Evolutionary conservation across 2,329 filamentous ascomycete genomes (phyloP), one percentile per base, ranked within the genome.

Genomic region (Hypoxylon sp.): DNA sequence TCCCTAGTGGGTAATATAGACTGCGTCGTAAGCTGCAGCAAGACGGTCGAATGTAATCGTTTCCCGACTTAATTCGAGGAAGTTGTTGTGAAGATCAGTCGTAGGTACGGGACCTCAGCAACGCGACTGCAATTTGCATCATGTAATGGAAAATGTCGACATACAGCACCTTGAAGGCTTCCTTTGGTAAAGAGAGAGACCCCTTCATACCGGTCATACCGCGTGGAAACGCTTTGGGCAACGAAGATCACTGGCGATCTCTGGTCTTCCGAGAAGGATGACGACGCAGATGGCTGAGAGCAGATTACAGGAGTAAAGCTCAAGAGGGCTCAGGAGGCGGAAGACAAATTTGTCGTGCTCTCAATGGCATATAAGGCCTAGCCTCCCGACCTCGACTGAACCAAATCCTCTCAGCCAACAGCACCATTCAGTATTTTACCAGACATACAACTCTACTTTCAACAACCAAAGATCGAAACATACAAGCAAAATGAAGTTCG

Each of bases 401-500:
- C 34, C 27, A 14, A 46, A n/a, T n/a, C 9, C 16, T 47, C 53
- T 47, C 53, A 56, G 41, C 21, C 25, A 19, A 55, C 52, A 55
- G 16, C 39, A 56, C 19, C 41, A 47, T 8, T 30, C 39, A 47
- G 14, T 29, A 41, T 46, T 11, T 4, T 34, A 12, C 30, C 9
- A 41, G n/a, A 43, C 25, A 45, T 21, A 46, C 27, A 48, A 43
- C 23, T 25, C 19, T 47, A 56, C 21, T 34, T 29, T 50, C 45
- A 30, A 41, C 19, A 12, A 41, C 23, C 23, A 48, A 32, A 39
- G 11, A 19, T 19, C 25, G 14, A 7, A 41, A 27, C 47, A 55
- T 37, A 21, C 32, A n/a, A 16, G 12, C 58, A 61, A 61, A 14
- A 61, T 61, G 58, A 61, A 61, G 58, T 55, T 61, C 16, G 21